phyloP scores from a whole-genome alignment of 2,329 filamentous ascomycete genomes.

The Emergomyces pasteurianus region DNA sequence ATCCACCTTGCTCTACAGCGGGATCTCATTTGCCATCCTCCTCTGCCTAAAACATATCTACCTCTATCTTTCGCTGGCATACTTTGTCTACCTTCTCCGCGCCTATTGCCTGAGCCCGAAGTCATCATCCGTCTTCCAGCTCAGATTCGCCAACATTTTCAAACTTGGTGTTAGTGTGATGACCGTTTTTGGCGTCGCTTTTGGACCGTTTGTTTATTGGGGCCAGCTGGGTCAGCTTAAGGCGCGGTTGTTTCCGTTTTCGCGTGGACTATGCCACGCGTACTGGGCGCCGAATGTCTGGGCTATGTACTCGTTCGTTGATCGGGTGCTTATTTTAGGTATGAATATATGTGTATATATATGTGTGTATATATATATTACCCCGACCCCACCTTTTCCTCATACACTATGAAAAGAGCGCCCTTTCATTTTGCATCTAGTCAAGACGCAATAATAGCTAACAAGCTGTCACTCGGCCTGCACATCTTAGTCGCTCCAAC shows the following conservation, averaged over 20 bases:
- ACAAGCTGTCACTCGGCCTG: conserved; percentile 3
- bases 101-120: conserved; percentile 73
- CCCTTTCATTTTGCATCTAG: no score
- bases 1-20: conserved; percentile 64
- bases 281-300: conserved; percentile 98
- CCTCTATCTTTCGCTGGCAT: conserved; percentile 88
- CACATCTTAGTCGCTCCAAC: conserved; percentile 58
- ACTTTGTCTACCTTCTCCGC: conserved; percentile 86
- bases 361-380: no score
- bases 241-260: conserved; percentile 83
- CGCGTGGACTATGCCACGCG: conserved; percentile 84
- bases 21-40: conserved; percentile 69
- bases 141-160: conserved; percentile 65
- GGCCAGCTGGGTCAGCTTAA: conserved; percentile 75
- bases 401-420: no score
- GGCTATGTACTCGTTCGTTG: conserved; percentile 89
- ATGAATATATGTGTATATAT: conserved; percentile 32
- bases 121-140: conserved; percentile 53
- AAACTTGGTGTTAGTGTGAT: conserved; percentile 68
- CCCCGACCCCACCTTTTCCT: background rate
- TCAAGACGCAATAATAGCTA: background rate
- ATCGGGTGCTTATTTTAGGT: conserved; percentile 73
- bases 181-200: conserved; percentile 63
- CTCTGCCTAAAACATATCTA: conserved; percentile 98
- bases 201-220: conserved; percentile 76